Conservation (phyloP, 768 basidiomycete genomes). For the Collybia sp. region DNA sequence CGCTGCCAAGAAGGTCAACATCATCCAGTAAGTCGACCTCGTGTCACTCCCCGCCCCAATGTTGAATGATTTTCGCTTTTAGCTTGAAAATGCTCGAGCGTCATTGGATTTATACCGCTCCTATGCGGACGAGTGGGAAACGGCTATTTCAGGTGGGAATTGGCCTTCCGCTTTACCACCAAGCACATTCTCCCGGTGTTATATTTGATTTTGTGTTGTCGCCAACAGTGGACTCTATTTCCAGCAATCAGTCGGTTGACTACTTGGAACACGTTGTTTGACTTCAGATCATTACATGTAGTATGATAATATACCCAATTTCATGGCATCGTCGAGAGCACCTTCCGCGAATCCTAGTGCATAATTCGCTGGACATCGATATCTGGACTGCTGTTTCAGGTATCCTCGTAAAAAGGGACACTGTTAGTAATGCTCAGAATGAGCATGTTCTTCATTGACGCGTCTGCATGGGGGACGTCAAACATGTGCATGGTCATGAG, state of each 20-base stretch:
- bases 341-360: no score
- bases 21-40: conserved; percentile 55
- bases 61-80: conserved; percentile 8
- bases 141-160: conserved; percentile 47
- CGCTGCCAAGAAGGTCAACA: conserved; percentile 69
- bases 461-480: conserved; percentile 28
- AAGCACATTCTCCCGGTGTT: conserved; percentile 77
- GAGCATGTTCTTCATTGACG: conserved; percentile 25
- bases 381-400: no score
- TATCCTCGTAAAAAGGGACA: no score
- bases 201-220: conserved; percentile 34
- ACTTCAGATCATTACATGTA: no score
- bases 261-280: no score
- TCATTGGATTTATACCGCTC: conserved; percentile 53
- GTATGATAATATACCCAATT: no score
- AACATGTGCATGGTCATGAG: no score
- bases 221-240: background rate
- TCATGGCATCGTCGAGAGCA: no score
- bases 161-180: conserved; percentile 80
- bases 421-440: background rate
- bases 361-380: no score
- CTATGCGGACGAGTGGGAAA: conserved; percentile 63
- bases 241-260: no score
- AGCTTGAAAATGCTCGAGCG: conserved; percentile 78
- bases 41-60: conserved; percentile 2